A percentile compares a stretch with the other conserved stretches of the same genome.
phyloP scores from a whole-genome alignment of 192 early-diverging fungal genomes.

The Mortierella claussenii region DNA sequence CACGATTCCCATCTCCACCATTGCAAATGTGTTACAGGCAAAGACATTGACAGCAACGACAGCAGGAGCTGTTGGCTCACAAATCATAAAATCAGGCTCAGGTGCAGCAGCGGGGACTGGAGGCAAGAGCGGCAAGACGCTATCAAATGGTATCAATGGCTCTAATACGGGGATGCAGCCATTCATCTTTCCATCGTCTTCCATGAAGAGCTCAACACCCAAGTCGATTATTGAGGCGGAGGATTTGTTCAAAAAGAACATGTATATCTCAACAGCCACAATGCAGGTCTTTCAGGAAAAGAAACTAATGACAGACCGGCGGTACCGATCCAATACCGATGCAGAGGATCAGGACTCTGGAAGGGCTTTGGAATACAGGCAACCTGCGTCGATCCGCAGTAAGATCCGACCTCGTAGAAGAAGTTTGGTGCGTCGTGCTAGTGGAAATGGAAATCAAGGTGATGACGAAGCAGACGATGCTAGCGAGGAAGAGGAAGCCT shows the following conservation, averaged over 20 bases:
- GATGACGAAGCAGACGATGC: slow-evolving; percentile 43
- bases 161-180: slow-evolving; percentile 46
- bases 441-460: slow-evolving; percentile 45
- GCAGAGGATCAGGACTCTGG: slow-evolving; percentile 43
- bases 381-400: slow-evolving; percentile 27
- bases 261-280: slow-evolving; percentile 58
- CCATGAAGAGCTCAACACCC: slow-evolving; percentile 53
- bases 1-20: slow-evolving; percentile 19
- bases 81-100: slow-evolving; percentile 12
- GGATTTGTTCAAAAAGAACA: slow-evolving; percentile 58
- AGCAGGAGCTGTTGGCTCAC: slow-evolving; percentile 9
- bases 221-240: slow-evolving; percentile 61
- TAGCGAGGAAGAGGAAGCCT: slow-evolving; percentile 20
- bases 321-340: slow-evolving; percentile 27
- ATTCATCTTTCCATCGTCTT: slow-evolving; percentile 60
- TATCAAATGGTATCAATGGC: slow-evolving; percentile 22
- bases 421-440: slow-evolving; percentile 25
- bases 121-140: slow-evolving; percentile 11
- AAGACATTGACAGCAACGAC: slow-evolving; percentile 4
- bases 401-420: slow-evolving; percentile 17
- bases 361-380: slow-evolving; percentile 33
- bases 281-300: slow-evolving; percentile 61
- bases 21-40: slow-evolving; percentile 34
- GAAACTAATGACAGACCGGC: slow-evolving; percentile 51
- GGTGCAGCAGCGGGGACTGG: slow-evolving; percentile 7